phyloP scores from a whole-genome alignment of 371 early-diverging fungal genomes.

The Gilbertella persicaria region DNA sequence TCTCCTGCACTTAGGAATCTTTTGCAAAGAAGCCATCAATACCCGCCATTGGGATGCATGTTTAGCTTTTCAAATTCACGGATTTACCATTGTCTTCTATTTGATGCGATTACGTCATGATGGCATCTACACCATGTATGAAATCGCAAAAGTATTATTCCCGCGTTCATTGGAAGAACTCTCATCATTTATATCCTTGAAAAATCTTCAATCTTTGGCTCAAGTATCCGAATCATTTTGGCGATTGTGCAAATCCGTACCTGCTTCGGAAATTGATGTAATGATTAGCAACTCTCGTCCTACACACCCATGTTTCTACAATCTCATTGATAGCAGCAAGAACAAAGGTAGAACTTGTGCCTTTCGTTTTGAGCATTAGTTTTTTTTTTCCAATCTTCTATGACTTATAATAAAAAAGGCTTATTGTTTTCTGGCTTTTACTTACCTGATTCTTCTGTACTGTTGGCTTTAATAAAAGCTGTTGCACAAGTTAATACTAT shows the following conservation, averaged over 20 bases:
- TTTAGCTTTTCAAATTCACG: slow-evolving; percentile 23
- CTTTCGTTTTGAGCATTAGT: slow-evolving; percentile 27
- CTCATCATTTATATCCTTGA: slow-evolving; percentile 19
- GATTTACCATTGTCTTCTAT: slow-evolving; percentile 26
- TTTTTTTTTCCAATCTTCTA: slow-evolving; percentile 22
- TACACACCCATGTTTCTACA: slow-evolving; percentile 24
- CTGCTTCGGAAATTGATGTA: slow-evolving; percentile 25
- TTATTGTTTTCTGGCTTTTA: slow-evolving; percentile 25
- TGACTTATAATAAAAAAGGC: slow-evolving; percentile 23
- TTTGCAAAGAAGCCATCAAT: slow-evolving; percentile 25
- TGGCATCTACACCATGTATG: slow-evolving; percentile 26
- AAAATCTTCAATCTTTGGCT: slow-evolving; percentile 19
- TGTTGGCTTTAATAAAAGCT: slow-evolving; percentile 9
- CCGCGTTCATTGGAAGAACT: slow-evolving; percentile 26
- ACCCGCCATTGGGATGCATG: slow-evolving; percentile 15
- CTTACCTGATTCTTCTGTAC: slow-evolving; percentile 25
- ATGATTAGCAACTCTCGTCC: slow-evolving; percentile 21
- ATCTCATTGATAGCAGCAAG: slow-evolving; percentile 24
- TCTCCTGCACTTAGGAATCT: slow-evolving; percentile 20
- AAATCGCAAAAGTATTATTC: slow-evolving; percentile 26
- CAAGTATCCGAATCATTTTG: slow-evolving; percentile 28
- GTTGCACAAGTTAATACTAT: slow-evolving; percentile 17
- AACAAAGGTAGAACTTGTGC: slow-evolving; percentile 19
- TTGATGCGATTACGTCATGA: slow-evolving; percentile 24
- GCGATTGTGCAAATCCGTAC: slow-evolving; percentile 25